A percentile compares a stretch with the other conserved stretches of the same genome.
Evolutionary conservation across 2,329 filamentous ascomycete genomes (phyloP).

Genomic region (Trichoderma breve): DNA sequence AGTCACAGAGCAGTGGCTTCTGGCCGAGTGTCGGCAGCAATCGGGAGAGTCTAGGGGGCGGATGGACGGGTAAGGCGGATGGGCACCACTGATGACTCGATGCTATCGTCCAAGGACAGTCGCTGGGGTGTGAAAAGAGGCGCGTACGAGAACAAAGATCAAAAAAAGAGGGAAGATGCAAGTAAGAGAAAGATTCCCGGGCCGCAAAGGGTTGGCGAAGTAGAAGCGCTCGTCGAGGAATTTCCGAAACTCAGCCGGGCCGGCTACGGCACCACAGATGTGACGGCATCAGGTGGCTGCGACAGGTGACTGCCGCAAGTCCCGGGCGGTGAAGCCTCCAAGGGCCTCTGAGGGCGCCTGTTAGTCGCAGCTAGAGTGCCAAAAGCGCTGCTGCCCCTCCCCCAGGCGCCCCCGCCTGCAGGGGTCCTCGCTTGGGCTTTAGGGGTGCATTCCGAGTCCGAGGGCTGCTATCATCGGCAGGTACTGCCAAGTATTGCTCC

Average conservation of each 20-base stretch:
- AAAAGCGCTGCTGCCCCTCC: neutral
- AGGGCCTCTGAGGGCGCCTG: neutral
- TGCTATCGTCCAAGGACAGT: neutral
- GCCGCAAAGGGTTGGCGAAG: neutral
- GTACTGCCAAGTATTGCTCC: neutral
- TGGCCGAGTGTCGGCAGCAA: neutral
- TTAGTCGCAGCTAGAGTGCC: neutral
- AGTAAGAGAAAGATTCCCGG: neutral
- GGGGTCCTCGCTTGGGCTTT: neutral
- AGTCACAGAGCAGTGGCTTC: neutral
- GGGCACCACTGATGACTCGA: neutral
- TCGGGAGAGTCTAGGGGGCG: neutral
- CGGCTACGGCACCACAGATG: slow-evolving; percentile 1
- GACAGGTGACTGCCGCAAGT: slow-evolving; percentile 17
- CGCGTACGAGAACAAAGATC: neutral
- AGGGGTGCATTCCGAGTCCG: neutral
- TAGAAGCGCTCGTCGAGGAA: slow-evolving; percentile 1
- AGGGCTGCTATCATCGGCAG: neutral
- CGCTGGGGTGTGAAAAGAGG: neutral
- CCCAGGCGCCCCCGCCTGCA: slow-evolving; percentile 3
- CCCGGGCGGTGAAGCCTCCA: slow-evolving; percentile 3
- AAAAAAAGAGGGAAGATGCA: neutral
- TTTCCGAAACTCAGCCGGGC: slow-evolving; percentile 16
- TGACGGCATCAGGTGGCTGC: slow-evolving; percentile 26
- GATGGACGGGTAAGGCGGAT: neutral